phyloP scores from a whole-genome alignment of 2,329 filamentous ascomycete species.

The Phyllosticta ampelicida region DNA sequence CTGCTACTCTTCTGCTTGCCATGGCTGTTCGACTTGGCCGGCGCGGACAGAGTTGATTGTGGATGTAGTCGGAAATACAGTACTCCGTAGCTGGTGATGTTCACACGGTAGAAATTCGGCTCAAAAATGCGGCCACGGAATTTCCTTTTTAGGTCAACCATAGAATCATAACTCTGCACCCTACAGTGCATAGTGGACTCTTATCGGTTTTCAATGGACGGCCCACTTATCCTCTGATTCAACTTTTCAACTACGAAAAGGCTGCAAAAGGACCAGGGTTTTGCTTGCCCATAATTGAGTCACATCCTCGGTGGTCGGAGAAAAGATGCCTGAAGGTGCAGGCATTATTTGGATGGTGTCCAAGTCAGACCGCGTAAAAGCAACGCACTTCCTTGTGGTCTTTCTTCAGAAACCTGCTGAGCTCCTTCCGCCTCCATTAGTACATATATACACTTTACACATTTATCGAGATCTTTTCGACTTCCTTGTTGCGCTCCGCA shows the following conservation, averaged over 20 bases:
- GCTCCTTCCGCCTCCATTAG: neutral
- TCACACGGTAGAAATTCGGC: neutral
- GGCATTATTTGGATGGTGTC: neutral
- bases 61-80: neutral
- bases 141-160: neutral
- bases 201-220: neutral
- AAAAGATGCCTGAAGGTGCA: neutral
- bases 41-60: neutral
- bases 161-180: neutral
- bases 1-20: slow-evolving; percentile 9
- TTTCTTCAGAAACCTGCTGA: neutral
- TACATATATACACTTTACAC: neutral
- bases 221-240: too few relatives aligned
- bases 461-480: neutral
- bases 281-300: neutral
- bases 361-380: neutral
- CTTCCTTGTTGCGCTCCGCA: neutral
- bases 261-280: neutral
- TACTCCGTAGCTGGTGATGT: neutral
- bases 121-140: neutral
- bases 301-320: neutral
- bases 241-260: neutral
- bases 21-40: neutral
- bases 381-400: neutral
- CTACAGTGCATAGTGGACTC: neutral